Percentiles rank a stretch among this genome's conserved stretches.
Evolutionary conservation across 163 green algal species (phyloP).

Genomic region (Prototheca wickerhamii): DNA sequence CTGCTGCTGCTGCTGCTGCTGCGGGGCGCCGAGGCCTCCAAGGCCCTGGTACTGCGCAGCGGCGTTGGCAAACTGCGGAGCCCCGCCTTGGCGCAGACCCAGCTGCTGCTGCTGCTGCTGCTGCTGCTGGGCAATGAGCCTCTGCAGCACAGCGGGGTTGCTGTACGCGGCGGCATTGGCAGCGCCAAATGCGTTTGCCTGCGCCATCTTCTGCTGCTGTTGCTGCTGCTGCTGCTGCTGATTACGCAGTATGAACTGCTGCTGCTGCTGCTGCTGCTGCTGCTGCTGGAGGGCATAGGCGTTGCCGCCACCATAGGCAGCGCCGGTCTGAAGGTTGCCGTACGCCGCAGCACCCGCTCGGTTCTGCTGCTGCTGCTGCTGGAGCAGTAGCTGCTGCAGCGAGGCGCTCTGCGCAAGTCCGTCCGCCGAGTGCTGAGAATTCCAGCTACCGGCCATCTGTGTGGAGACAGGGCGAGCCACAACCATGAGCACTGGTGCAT

Average conservation of each 20-base stretch:
- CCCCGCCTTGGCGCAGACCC: background rate
- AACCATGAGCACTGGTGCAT: no score
- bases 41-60: background rate
- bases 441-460: no score
- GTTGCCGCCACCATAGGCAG: no score
- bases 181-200: no score
- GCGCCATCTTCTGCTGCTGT: background rate
- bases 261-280: background rate
- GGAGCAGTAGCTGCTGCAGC: no score
- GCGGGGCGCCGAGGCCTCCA: background rate
- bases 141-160: background rate
- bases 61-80: no score
- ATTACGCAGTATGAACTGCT: background rate
- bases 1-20: slow-evolving; percentile 20
- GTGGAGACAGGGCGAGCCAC: no score
- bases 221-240: background rate
- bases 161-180: background rate
- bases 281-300: background rate
- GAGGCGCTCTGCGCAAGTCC: no score
- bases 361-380: no score
- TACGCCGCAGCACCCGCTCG: no score
- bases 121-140: background rate
- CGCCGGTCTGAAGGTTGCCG: no score
- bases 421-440: no score
- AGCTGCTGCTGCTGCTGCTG: background rate